Evolutionary conservation across 164 flowering plant species (phyloP).

Genomic region (Litsea cubeba): DNA sequence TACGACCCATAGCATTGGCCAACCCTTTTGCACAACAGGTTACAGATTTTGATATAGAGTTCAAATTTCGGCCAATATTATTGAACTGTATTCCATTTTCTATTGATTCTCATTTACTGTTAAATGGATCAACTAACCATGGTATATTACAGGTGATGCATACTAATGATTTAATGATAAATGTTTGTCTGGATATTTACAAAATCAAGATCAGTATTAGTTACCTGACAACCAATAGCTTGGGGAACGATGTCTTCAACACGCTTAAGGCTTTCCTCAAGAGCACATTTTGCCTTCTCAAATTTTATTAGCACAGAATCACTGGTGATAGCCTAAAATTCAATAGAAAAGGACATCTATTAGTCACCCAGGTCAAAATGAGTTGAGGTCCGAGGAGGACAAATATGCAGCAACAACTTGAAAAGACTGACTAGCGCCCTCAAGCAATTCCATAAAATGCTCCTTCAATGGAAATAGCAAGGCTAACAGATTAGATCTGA

Average conservation of each 20-base stretch:
- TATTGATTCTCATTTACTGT: background rate
- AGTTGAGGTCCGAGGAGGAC: too few species aligned
- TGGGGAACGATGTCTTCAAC: slow-evolving; percentile 90
- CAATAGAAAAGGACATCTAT: background rate
- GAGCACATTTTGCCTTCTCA: slow-evolving; percentile 75
- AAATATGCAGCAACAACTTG: background rate
- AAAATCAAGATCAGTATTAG: background rate
- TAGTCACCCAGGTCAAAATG: background rate
- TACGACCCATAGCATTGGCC: background rate
- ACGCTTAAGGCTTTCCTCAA: slow-evolving; percentile 67
- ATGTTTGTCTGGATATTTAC: background rate
- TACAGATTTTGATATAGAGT: background rate
- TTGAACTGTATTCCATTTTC: background rate
- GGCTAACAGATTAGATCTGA: too few species aligned
- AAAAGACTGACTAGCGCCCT: background rate
- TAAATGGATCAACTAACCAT: background rate
- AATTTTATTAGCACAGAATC: slow-evolving; percentile 81
- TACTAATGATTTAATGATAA: background rate
- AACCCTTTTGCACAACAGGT: background rate
- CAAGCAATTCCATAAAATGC: background rate
- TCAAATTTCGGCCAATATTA: background rate
- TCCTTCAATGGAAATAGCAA: background rate
- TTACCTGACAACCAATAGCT: slow-evolving; percentile 82
- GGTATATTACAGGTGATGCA: background rate
- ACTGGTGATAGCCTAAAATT: slow-evolving; percentile 79